A percentile compares a stretch with the other conserved stretches of the same genome.
Evolutionary conservation across 805 yeast species (phyloP).

Genomic region (Candida maris): DNA sequence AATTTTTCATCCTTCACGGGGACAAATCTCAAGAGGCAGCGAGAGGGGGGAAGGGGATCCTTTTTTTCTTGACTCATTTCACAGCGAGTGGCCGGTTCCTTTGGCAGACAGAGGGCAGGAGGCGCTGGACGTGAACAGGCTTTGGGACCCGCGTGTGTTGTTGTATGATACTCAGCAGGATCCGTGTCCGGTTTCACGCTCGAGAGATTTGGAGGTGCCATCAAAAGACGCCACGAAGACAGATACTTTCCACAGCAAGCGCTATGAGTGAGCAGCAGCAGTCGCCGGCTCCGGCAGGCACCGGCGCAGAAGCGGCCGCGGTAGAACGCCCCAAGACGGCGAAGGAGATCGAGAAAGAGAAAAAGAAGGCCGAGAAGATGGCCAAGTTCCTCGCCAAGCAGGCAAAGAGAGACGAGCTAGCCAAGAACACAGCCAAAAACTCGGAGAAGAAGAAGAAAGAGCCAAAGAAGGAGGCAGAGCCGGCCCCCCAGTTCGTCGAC

Average conservation of each 20-base stretch:
- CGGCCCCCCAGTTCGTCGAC: slow-evolving; percentile 83
- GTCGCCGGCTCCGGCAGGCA: slow-evolving; percentile 17
- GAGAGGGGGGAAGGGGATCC: too few species aligned
- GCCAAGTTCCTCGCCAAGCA: slow-evolving; percentile 74
- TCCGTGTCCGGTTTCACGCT: neutral
- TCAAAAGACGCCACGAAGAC: slow-evolving; percentile 3
- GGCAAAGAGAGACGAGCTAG: slow-evolving; percentile 64
- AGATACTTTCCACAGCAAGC: slow-evolving; percentile 7
- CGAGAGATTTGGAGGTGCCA: neutral
- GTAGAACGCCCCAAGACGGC: slow-evolving; percentile 44
- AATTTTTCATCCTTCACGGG: too few species aligned
- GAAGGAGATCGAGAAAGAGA: slow-evolving; percentile 70
- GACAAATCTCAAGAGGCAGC: too few species aligned
- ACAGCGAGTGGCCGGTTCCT: too few species aligned
- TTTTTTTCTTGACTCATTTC: too few species aligned
- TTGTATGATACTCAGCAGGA: slow-evolving; percentile 25
- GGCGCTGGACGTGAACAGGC: too few species aligned
- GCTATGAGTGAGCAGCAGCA: slow-evolving; percentile 28
- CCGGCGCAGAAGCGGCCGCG: slow-evolving; percentile 49
- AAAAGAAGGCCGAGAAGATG: slow-evolving; percentile 54
- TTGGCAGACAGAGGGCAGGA: too few species aligned
- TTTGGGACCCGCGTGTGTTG: neutral
- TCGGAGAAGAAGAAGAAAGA: slow-evolving; percentile 58
- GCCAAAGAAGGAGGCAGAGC: slow-evolving; percentile 66
- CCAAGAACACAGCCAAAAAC: slow-evolving; percentile 41